Percentiles rank a stretch among this genome's conserved stretches.
These are phyloP conservation scores for Aeschynomene evenia DNA, from an alignment of 306 rosid species.

Conservation along the genomic window DNA sequence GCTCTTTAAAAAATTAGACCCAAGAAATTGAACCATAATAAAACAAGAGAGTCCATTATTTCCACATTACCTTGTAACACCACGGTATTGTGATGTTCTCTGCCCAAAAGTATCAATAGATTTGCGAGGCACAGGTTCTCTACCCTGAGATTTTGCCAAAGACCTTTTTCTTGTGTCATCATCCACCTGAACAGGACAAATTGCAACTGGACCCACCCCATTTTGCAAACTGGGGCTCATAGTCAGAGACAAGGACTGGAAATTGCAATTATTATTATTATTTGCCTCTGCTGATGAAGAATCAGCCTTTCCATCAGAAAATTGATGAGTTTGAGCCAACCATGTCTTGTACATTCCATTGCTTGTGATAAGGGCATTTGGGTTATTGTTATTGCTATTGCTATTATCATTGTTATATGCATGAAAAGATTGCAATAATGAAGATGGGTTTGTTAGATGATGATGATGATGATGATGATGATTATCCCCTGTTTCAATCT, in stretches of 20 bases:
- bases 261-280: constrained; percentile 40
- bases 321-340: constrained; percentile 61
- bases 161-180: constrained; percentile 66
- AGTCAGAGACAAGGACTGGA: constrained; percentile 66
- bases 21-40: not conserved
- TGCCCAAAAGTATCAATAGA: constrained; percentile 96
- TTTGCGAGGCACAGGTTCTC: constrained; percentile 83
- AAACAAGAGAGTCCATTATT: not conserved
- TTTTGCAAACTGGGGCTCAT: constrained; percentile 66
- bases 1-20: not conserved
- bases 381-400: constrained; percentile 40
- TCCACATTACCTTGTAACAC: constrained; percentile 92
- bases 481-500: constrained; percentile 40
- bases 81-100: constrained; percentile 95
- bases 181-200: constrained; percentile 42
- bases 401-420: too few relatives aligned
- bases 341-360: constrained; percentile 67
- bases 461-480: too few relatives aligned
- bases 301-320: constrained; percentile 43
- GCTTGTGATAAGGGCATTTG: constrained; percentile 41
- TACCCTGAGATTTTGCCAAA: constrained; percentile 45
- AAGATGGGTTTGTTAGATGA: constrained; percentile 40
- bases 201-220: constrained; percentile 43
- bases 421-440: constrained; percentile 46
- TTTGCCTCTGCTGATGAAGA: constrained; percentile 43